Evolutionary conservation across 768 basidiomycete genomes (phyloP).

Genomic region (Coprinellus aureogranulatus): DNA sequence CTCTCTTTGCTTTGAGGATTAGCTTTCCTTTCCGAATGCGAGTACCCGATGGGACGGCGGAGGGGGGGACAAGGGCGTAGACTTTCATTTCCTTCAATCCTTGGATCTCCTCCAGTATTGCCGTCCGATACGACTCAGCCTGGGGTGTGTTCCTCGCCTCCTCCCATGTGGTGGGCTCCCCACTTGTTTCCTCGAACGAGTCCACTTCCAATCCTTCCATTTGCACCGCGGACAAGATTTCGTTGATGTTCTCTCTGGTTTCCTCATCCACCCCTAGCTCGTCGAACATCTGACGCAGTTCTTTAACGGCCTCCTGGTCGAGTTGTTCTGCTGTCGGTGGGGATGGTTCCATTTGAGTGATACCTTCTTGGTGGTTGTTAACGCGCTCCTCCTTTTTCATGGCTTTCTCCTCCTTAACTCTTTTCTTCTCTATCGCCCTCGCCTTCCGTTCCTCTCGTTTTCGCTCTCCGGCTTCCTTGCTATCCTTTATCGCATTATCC

Average conservation of each 20-base stretch:
- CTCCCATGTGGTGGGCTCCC: not conserved
- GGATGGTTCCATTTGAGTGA: too few relatives aligned
- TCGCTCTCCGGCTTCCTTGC: conserved; percentile 30
- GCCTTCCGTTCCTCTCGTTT: conserved; percentile 6
- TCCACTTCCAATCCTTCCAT: conserved; percentile 21
- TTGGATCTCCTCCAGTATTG: conserved; percentile 23
- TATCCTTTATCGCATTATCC: conserved; percentile 17
- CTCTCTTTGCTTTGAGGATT: conserved; percentile 19
- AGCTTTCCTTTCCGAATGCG: conserved; percentile 22
- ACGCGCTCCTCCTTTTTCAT: too few relatives aligned
- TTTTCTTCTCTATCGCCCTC: too few relatives aligned
- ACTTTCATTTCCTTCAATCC: conserved; percentile 21
- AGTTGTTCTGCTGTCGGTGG: too few relatives aligned
- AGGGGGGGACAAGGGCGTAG: conserved; percentile 25
- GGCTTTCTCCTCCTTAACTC: too few relatives aligned
- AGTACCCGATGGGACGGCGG: not conserved
- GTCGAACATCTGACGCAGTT: too few relatives aligned
- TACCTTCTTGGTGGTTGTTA: too few relatives aligned
- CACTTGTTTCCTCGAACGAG: conserved; percentile 18
- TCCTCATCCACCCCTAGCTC: too few relatives aligned
- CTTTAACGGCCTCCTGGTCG: too few relatives aligned
- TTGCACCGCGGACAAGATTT: too few relatives aligned
- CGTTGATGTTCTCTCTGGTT: too few relatives aligned
- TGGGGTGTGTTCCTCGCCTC: conserved; percentile 1
- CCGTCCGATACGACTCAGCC: conserved; percentile 19